These are phyloP conservation scores for Cladosporium sp. DNA, from an alignment of 2,329 filamentous ascomycete species.

Conservation along the genomic window DNA sequence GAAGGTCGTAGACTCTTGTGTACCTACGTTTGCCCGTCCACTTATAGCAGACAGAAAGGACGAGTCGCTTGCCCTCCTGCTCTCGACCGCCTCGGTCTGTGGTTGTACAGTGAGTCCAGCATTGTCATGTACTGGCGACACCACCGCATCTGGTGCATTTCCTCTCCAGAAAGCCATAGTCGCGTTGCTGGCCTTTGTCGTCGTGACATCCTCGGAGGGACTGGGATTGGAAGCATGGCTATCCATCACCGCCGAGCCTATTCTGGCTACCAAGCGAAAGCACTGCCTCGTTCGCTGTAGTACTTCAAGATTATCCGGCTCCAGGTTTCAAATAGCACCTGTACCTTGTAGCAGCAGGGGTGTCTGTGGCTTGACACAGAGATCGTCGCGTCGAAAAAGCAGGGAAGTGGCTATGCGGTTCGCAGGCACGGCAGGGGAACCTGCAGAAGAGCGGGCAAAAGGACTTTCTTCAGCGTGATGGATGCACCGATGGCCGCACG, in stretches of 20 bases:
- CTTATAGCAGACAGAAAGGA: conserved; percentile 1
- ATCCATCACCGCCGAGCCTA: conserved; percentile 12
- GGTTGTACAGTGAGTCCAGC: not conserved
- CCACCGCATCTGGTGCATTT: conserved; percentile 6
- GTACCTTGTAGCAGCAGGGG: conserved; percentile 3
- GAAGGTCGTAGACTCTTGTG: not conserved
- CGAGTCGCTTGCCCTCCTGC: conserved; percentile 3
- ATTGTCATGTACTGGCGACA: conserved; percentile 4
- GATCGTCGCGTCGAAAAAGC: conserved; percentile 8
- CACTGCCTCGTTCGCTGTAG: not conserved
- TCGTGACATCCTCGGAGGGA: not conserved
- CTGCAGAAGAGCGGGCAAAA: not conserved
- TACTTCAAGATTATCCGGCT: not conserved
- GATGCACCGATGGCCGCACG: conserved; percentile 2
- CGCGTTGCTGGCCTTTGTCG: not conserved
- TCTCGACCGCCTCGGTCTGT: conserved; percentile 7
- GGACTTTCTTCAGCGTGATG: not conserved
- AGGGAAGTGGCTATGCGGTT: conserved; percentile 4
- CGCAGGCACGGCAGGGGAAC: not conserved
- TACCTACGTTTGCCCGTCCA: not conserved
- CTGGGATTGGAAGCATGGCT: conserved; percentile 3
- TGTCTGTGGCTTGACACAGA: not conserved
- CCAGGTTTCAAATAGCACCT: not conserved
- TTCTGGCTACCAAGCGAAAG: not conserved
- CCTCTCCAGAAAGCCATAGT: conserved; percentile 14